phyloP scores from a whole-genome alignment of 2,329 filamentous ascomycete genomes.

The Tolypocladium paradoxum region DNA sequence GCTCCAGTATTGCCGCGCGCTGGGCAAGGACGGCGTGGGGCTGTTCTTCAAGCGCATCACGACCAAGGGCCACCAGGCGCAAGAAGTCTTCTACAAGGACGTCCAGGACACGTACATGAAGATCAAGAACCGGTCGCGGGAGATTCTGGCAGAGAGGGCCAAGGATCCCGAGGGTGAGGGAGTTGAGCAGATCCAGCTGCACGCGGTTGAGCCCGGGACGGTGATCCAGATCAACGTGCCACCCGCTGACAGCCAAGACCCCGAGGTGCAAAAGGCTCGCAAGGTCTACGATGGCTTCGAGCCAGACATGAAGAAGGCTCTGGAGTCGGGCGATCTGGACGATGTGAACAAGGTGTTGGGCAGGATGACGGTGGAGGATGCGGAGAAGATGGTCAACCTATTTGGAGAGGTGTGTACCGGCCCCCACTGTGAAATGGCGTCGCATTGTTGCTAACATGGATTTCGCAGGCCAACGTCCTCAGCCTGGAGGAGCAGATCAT shows the following conservation, averaged over 20 bases:
- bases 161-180: conserved; percentile 38
- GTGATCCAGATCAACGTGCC: conserved; percentile 84
- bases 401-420: conserved; percentile 50
- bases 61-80: conserved; percentile 78
- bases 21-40: conserved; percentile 78
- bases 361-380: conserved; percentile 79
- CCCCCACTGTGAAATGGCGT: not conserved
- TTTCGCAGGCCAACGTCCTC: conserved; percentile 62
- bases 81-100: conserved; percentile 85
- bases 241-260: conserved; percentile 53
- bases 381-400: conserved; percentile 73
- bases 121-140: conserved; percentile 66
- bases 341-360: conserved; percentile 49
- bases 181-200: conserved; percentile 96
- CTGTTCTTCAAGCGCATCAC: conserved; percentile 96
- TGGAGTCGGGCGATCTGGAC: conserved; percentile 83
- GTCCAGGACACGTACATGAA: conserved; percentile 78
- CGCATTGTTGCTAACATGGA: not conserved
- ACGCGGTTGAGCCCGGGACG: conserved; percentile 88
- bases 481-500: conserved; percentile 90
- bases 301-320: conserved; percentile 67
- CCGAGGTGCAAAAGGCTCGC: conserved; percentile 51
- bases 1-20: conserved; percentile 85
- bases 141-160: conserved; percentile 50
- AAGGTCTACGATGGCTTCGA: conserved; percentile 76